A percentile compares a stretch with the other conserved stretches of the same genome.
Conservation (phyloP, 148 eudicot genomes). For the Diospyros lotus region DNA sequence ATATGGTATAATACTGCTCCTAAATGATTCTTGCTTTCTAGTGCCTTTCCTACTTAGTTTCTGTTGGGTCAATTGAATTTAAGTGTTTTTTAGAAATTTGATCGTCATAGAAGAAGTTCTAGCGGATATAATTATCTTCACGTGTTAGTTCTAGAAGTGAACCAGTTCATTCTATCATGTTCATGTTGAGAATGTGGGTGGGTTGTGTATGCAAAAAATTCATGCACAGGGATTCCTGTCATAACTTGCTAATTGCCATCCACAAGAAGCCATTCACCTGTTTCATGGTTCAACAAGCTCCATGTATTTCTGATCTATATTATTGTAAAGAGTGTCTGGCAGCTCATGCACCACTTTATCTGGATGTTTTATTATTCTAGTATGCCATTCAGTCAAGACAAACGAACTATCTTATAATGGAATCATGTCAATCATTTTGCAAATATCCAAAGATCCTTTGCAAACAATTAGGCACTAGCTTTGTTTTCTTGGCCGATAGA, state of each 20-base stretch:
- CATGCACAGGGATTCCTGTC: neutral
- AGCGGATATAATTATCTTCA: too few relatives aligned
- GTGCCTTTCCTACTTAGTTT: too few relatives aligned
- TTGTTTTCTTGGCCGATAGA: slow-evolving; percentile 13
- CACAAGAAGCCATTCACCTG: neutral
- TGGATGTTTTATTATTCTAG: slow-evolving; percentile 12
- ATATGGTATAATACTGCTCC: too few relatives aligned
- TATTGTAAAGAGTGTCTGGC: neutral
- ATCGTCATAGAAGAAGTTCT: too few relatives aligned
- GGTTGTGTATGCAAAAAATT: slow-evolving; percentile 6
- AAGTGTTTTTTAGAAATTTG: too few relatives aligned
- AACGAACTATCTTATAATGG: slow-evolving; percentile 35
- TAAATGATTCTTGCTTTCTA: too few relatives aligned
- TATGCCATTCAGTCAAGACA: slow-evolving; percentile 18
- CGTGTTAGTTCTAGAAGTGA: neutral
- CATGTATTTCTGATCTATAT: neutral
- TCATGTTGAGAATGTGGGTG: neutral
- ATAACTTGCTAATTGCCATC: neutral
- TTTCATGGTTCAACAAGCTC: neutral
- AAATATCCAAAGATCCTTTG: neutral
- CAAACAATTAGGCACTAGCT: neutral
- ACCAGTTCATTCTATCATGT: neutral
- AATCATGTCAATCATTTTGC: slow-evolving; percentile 17
- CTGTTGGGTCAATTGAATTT: too few relatives aligned
- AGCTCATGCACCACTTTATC: neutral